Base-by-base conservation (phyloP, 2,329 filamentous ascomycete genomes). In the Penicillium sp. region DNA sequence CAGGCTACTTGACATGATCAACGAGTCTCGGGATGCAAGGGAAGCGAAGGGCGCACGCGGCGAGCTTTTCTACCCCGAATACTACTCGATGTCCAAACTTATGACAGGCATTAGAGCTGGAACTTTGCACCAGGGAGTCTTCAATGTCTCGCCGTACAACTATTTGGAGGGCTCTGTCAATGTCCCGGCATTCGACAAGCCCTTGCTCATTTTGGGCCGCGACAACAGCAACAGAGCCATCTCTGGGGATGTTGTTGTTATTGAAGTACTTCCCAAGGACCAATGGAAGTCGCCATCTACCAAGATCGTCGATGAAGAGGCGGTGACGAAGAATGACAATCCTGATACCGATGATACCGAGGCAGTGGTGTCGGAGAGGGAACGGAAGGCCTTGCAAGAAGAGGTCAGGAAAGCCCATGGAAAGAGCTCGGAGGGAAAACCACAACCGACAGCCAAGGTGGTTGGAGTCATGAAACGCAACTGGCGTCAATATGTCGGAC, bases 211-310 rank as follows among this genome's bases (percentile, higher is more conserved):
- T 41, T 77, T 97, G 15, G 93, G 93, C 12, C 81, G 93, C 53
- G 93, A 98, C 63, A 96, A 94, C 69, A 96, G 95, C 75, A 98
- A 97, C 70, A 81, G 93, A 58, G 83, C 91, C 21, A 84, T 98
- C 19, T 88, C 93, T 52, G 91, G 91, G 19, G 93, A 98, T 69
- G 74, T 93, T 12, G 90, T 96, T 1, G 90, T 96, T 3, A 85
- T 98, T 13, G 90, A 98, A 69, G 80, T 98, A 3, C 75, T 98
- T 2, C 89, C 93, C 0, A 87, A 90, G 67, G 88, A 95, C 49
- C 91, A 96, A 67, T 98, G 93, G 93, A 97, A 96, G 70, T 84
- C 86, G 40, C 90, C 93, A 1, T 97, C 91, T 2, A 91, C 88
- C 3, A 95, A 95, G 68, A 91, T 98, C 43, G 84, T 98, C 28